phyloP scores from a whole-genome alignment of 805 yeast genomes.

The Candida glaebosa region DNA sequence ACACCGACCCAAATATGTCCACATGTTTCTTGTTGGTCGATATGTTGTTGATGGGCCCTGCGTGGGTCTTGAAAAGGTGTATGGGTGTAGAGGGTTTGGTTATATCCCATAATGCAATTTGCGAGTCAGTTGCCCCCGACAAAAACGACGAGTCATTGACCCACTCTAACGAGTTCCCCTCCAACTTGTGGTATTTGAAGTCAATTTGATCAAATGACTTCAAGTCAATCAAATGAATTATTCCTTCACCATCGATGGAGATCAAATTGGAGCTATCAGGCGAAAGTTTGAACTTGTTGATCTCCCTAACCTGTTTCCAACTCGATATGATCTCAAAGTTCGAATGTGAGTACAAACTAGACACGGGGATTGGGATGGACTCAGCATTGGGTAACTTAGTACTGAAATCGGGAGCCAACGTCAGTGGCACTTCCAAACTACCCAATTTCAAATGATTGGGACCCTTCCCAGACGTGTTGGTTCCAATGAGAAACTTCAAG shows the following conservation, averaged over 20 bases:
- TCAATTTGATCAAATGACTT: constrained; percentile 17
- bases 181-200: constrained; percentile 55
- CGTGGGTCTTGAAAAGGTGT: constrained; percentile 48
- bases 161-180: constrained; percentile 78
- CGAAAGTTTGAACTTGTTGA: constrained; percentile 57
- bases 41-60: constrained; percentile 63
- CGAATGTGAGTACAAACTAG: constrained; percentile 23
- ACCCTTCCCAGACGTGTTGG: constrained; percentile 38
- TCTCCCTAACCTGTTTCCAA: constrained; percentile 66
- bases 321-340: constrained; percentile 42
- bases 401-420: constrained; percentile 38
- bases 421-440: constrained; percentile 46
- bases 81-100: constrained; percentile 41
- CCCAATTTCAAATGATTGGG: constrained; percentile 46
- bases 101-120: constrained; percentile 70
- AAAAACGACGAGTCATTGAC: constrained; percentile 43
- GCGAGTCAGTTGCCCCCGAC: constrained; percentile 64
- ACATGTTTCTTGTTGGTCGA: constrained; percentile 47
- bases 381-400: constrained; percentile 20
- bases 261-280: constrained; percentile 48
- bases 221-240: constrained; percentile 42
- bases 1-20: constrained; percentile 60
- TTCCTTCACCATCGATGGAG: constrained; percentile 53
- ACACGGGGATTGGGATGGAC: constrained; percentile 20
- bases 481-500: constrained; percentile 45